phyloP scores from a whole-genome alignment of 495 filamentous ascomycete species.

The Hypoxylon trugodes region DNA sequence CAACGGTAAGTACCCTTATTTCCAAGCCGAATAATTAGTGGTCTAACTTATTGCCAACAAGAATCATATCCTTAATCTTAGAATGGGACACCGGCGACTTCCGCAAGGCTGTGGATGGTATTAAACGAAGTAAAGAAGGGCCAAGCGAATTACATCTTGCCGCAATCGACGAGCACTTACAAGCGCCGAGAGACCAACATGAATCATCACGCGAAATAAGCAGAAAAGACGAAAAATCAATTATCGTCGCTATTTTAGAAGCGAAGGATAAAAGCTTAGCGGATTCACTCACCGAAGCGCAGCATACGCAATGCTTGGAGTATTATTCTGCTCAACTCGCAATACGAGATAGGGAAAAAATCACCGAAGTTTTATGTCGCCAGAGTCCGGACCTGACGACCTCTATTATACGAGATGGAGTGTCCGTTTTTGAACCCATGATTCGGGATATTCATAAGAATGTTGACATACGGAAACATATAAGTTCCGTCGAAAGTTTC shows the following conservation, averaged over 20 bases:
- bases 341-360: constrained; percentile 68
- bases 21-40: neutral
- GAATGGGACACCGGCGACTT: constrained; percentile 68
- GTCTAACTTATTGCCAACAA: constrained; percentile 39
- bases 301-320: constrained; percentile 64
- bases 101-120: constrained; percentile 59
- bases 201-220: constrained; percentile 56
- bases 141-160: constrained; percentile 59
- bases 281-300: constrained; percentile 52
- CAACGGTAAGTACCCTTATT: constrained; percentile 57
- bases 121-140: constrained; percentile 59
- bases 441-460: constrained; percentile 70
- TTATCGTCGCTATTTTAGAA: constrained; percentile 60
- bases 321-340: constrained; percentile 66
- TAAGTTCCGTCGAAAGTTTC: constrained; percentile 65
- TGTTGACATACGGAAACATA: constrained; percentile 67
- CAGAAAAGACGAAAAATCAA: constrained; percentile 49
- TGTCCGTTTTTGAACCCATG: constrained; percentile 70
- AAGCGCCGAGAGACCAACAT: constrained; percentile 56
- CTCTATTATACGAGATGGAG: constrained; percentile 60
- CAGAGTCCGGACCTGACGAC: constrained; percentile 68
- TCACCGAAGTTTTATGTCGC: constrained; percentile 64
- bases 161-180: constrained; percentile 58
- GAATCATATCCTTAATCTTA: constrained; percentile 70
- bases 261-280: constrained; percentile 36